Percentiles rank a stretch among this genome's conserved stretches.
Evolutionary conservation across 2,329 filamentous ascomycete genomes (phyloP).

Genomic region (Trichoderma hamatum): DNA sequence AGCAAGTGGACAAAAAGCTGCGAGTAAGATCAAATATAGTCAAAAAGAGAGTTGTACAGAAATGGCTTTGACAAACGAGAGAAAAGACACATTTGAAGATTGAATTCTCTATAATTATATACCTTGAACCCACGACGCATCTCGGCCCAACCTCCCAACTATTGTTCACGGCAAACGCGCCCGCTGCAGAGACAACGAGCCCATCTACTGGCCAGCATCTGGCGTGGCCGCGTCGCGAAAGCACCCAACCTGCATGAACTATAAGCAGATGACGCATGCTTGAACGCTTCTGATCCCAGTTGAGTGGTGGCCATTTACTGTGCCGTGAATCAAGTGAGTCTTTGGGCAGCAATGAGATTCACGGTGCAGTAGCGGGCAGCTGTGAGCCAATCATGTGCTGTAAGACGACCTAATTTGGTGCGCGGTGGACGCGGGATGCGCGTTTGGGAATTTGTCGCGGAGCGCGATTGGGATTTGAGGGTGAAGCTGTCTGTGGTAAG

Average conservation of each 20-base stretch:
- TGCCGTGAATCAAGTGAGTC: constrained; percentile 6
- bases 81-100: not conserved
- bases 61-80: not conserved
- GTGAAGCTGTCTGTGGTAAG: not conserved
- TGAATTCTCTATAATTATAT: constrained; percentile 1
- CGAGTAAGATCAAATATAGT: not conserved
- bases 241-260: constrained; percentile 30
- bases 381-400: constrained; percentile 14
- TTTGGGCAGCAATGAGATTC: constrained; percentile 24
- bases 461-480: constrained; percentile 8
- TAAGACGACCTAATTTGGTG: not conserved
- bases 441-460: constrained; percentile 13
- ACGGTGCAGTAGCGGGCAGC: not conserved
- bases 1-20: not conserved
- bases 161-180: constrained; percentile 10
- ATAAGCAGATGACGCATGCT: constrained; percentile 11
- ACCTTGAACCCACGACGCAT: not conserved
- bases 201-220: not conserved
- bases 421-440: constrained; percentile 20
- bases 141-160: constrained; percentile 7
- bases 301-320: not conserved
- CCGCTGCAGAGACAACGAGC: constrained; percentile 21
- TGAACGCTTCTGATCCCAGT: not conserved
- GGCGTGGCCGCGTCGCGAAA: constrained; percentile 32
- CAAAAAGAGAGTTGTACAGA: constrained; percentile 8